phyloP scores from a whole-genome alignment of 805 yeast genomes.

The Millerozyma miso region DNA sequence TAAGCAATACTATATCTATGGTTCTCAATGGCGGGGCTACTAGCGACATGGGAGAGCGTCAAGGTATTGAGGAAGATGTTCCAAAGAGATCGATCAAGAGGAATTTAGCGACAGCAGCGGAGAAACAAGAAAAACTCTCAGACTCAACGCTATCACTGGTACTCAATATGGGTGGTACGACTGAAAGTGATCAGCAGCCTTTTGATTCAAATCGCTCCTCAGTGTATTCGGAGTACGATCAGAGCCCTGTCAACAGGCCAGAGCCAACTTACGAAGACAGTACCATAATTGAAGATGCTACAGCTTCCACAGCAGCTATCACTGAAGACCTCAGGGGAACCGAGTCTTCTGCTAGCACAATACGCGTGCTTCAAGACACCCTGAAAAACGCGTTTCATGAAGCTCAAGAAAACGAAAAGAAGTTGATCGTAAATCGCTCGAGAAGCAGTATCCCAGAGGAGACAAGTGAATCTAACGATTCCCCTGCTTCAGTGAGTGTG shows the following conservation, averaged over 20 bases:
- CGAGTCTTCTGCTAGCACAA: not conserved
- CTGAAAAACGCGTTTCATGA: not conserved
- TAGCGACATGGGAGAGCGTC: not conserved
- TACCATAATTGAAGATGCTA: not conserved
- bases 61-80: conserved; percentile 8
- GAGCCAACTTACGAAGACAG: not conserved
- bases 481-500: conserved; percentile 4
- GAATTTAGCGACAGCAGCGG: not conserved
- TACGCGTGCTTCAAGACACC: not conserved
- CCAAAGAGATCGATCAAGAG: conserved; percentile 27
- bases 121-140: not conserved
- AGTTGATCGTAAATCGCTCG: not conserved
- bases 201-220: conserved; percentile 14
- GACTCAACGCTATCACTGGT: not conserved
- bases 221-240: conserved; percentile 14
- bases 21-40: conserved; percentile 1
- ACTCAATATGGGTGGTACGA: not conserved
- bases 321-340: not conserved
- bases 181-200: not conserved
- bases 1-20: not conserved
- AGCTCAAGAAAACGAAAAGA: not conserved
- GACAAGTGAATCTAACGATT: not conserved
- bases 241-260: not conserved
- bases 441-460: not conserved
- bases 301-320: not conserved